phyloP scores from a whole-genome alignment of 2,329 filamentous ascomycete species.

The Cordyceps cicadae region DNA sequence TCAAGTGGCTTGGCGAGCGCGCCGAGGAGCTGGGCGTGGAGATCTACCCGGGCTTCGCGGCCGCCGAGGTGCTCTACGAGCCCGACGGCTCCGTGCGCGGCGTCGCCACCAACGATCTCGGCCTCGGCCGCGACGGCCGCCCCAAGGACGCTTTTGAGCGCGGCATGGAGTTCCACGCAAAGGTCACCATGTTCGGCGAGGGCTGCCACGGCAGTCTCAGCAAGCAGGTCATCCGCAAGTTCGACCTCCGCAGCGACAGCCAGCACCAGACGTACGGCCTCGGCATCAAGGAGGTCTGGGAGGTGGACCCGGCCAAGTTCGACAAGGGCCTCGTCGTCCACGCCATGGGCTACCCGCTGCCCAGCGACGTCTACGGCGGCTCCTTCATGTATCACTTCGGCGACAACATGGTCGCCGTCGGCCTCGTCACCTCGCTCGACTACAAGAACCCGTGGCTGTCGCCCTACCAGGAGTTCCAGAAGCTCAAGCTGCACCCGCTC shows the following conservation, averaged over 20 bases:
- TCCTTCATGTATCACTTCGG: conserved; percentile 99
- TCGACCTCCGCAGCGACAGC: conserved; percentile 78
- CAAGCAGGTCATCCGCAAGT: conserved; percentile 93
- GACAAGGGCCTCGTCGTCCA: conserved; percentile 77
- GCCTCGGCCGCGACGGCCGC: conserved; percentile 71
- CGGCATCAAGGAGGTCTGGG: conserved; percentile 96
- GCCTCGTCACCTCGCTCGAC: conserved; percentile 86
- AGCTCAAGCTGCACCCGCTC: conserved; percentile 94
- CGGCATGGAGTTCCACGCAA: conserved; percentile 96
- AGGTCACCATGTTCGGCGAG: conserved; percentile 85
- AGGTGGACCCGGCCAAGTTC: conserved; percentile 88
- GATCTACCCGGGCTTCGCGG: conserved; percentile 92
- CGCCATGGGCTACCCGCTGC: conserved; percentile 85
- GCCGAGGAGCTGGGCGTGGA: conserved; percentile 97
- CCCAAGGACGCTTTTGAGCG: conserved; percentile 88
- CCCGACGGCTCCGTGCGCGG: conserved; percentile 82
- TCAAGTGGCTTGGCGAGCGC: conserved; percentile 89
- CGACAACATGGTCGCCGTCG: conserved; percentile 88
- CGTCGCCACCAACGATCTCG: conserved; percentile 92
- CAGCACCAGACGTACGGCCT: conserved; percentile 93
- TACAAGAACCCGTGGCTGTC: conserved; percentile 96
- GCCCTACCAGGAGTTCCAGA: conserved; percentile 94
- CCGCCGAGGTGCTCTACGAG: conserved; percentile 83
- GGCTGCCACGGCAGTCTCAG: conserved; percentile 92
- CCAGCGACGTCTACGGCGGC: conserved; percentile 85